These are phyloP conservation scores for Entoloma clypeatum DNA, from an alignment of 1,284 basidiomycete genomes.

Conservation along the genomic window DNA sequence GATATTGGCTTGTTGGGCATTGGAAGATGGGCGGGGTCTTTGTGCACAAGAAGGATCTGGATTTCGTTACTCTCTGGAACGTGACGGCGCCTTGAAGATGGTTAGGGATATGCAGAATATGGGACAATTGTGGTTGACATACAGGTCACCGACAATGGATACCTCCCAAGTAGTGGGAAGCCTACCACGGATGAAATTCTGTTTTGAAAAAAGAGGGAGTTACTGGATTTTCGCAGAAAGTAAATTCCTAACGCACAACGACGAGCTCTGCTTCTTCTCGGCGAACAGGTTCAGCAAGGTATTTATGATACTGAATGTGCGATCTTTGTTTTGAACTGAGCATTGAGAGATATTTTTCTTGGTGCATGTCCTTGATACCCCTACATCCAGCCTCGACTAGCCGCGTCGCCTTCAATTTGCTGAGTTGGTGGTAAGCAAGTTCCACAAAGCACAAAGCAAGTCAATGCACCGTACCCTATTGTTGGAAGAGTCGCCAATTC, in stretches of 20 bases:
- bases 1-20: conserved; percentile 23
- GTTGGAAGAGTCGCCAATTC: conserved; percentile 24
- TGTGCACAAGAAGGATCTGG: conserved; percentile 42
- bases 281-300: conserved; percentile 33
- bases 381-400: conserved; percentile 47
- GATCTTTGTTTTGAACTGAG: conserved; percentile 36
- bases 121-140: conserved; percentile 21
- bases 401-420: conserved; percentile 32
- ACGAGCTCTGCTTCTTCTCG: conserved; percentile 39
- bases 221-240: neutral
- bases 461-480: conserved; percentile 18
- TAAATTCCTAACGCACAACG: conserved; percentile 31
- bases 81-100: conserved; percentile 40
- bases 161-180: conserved; percentile 44
- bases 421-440: conserved; percentile 15
- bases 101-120: neutral
- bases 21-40: conserved; percentile 36
- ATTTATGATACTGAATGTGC: conserved; percentile 36
- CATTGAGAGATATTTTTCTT: conserved; percentile 35
- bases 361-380: conserved; percentile 37
- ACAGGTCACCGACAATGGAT: conserved; percentile 49
- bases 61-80: conserved; percentile 32
- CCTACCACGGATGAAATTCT: conserved; percentile 44
- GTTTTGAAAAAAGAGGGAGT: conserved; percentile 1
- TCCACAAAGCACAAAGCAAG: neutral